Conservation (phyloP, 805 yeast species). For the Phaffomyces thermotolerans region DNA sequence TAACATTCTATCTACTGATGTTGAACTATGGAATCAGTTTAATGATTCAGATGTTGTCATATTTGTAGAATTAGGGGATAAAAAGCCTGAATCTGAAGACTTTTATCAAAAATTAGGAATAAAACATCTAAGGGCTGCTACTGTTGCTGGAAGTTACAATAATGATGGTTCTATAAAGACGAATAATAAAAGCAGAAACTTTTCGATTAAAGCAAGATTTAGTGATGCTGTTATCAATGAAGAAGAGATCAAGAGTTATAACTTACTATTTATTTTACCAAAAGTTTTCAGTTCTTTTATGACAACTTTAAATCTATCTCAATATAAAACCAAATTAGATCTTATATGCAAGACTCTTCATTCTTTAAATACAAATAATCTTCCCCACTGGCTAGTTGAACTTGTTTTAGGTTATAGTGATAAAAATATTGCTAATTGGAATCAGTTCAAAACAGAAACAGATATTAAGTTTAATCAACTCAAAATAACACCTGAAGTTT, state of each 20-base stretch:
- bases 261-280: slow-evolving; percentile 23
- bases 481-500: no score
- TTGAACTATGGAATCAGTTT: neutral
- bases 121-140: neutral
- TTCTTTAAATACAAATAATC: neutral
- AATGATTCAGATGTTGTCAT: neutral
- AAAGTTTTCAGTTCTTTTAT: neutral
- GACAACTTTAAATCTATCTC: neutral
- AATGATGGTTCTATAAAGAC: neutral
- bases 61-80: neutral
- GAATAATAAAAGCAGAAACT: neutral
- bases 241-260: slow-evolving; percentile 8
- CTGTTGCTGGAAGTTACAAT: neutral
- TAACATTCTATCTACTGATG: neutral
- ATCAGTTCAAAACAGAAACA: no score
- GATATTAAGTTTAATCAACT: no score
- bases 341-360: neutral
- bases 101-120: neutral
- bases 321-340: neutral
- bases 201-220: neutral
- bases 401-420: slow-evolving; percentile 27
- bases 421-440: slow-evolving; percentile 3
- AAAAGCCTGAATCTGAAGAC: neutral
- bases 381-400: slow-evolving; percentile 32
- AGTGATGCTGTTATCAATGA: neutral